Base-by-base conservation (phyloP, 1,284 basidiomycete species). In the Amylostereum chailletii region DNA sequence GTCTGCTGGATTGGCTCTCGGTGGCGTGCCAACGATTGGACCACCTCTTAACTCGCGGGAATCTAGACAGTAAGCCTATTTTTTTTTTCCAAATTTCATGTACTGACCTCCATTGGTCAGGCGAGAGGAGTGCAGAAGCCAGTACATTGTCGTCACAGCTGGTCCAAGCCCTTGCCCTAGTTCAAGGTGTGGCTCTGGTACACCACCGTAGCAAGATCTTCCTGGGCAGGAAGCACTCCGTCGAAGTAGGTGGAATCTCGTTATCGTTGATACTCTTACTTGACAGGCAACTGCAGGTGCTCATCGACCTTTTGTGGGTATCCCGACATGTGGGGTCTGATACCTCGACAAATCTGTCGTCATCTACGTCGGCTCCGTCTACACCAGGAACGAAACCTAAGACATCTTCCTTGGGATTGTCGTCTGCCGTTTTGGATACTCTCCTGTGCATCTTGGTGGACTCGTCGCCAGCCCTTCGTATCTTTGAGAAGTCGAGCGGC, bases 401-500 rank as follows among this genome's bases (percentile, higher is more conserved):
- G 11, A 11, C 56, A 1, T 10, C 48, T 0, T 51, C 58, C 10
- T 42, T 58, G 5, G 55, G 59, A 27, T 52, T 86, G 10, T 72
- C 78, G 0, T 86, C 86, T 9, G 71, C 75, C 5, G 70, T 90
- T 1, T 69, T 95, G 19, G 92, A 95, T 58, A 88, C 90, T 0
- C 65, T 95, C 2, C 71, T 92, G 29, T 91, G 88, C 57, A 74
- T 92, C 27, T 72, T 95, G 4, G 92, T 94, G 7, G 92, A 94
- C 62, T 81, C 85, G 1, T 76, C 88, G 0, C 58, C 65, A 4
- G 80, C 89, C 3, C 65, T 92, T 4, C 78, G 92, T 19, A 71
- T 70, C 0, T 94, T 94, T 54, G 92, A 95, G 66, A 74, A 77
- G 26, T 70, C 75, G 29, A 77, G 75, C 43, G 92, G 92, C 1